Evolutionary conservation across 441 rosid species (phyloP).

Genomic region (Populus hybrid): DNA sequence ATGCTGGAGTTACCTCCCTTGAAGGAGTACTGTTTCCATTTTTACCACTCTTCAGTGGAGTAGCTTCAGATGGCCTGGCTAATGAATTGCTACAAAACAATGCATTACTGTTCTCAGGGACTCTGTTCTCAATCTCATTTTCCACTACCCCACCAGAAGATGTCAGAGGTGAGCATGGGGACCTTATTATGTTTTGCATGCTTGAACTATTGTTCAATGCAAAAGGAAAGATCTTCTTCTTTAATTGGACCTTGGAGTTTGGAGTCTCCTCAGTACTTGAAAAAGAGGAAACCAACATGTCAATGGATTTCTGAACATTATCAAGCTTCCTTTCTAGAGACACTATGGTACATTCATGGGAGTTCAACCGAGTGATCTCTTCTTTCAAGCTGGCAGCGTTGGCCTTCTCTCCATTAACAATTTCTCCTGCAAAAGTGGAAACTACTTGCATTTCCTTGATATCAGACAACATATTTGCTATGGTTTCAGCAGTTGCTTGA

Average conservation of each 20-base stretch:
- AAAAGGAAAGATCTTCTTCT: conserved; percentile 74
- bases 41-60: conserved; percentile 41
- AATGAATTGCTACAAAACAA: conserved; percentile 25
- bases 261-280: conserved; percentile 51
- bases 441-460: conserved; percentile 71
- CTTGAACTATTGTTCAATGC: conserved; percentile 67
- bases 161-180: conserved; percentile 79
- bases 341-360: conserved; percentile 56
- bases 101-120: conserved; percentile 46
- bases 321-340: conserved; percentile 86
- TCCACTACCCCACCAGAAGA: conserved; percentile 47
- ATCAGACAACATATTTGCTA: conserved; percentile 79
- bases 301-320: conserved; percentile 78
- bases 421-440: conserved; percentile 51
- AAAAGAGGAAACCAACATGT: conserved; percentile 64
- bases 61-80: conserved; percentile 28
- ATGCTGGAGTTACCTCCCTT: conserved; percentile 59
- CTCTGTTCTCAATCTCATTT: conserved; percentile 66
- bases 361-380: conserved; percentile 70
- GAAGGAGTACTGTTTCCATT: conserved; percentile 32
- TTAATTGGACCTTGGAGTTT: conserved; percentile 50
- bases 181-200: conserved; percentile 69
- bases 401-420: conserved; percentile 44
- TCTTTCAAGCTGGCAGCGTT: conserved; percentile 49
- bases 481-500: conserved; percentile 72